These are phyloP conservation scores for Blastobotrys ciferrii DNA, from an alignment of 1,139 yeast genomes.

Conservation along the genomic window DNA sequence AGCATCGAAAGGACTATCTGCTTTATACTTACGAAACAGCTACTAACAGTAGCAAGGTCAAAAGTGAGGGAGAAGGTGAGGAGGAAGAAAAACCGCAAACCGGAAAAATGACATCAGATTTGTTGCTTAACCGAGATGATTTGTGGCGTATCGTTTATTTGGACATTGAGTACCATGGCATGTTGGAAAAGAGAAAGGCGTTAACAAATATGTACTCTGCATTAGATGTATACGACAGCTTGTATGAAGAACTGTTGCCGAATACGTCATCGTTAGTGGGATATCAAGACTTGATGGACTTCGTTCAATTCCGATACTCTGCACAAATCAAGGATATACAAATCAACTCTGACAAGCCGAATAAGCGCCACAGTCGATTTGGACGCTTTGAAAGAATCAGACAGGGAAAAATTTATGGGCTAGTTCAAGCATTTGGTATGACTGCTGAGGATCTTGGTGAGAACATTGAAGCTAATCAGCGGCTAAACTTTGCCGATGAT, in stretches of 20 bases:
- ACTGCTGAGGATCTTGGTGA: slow-evolving; percentile 79
- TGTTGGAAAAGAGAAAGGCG: slow-evolving; percentile 69
- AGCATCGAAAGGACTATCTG: slow-evolving; percentile 88
- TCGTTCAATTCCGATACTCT: slow-evolving; percentile 76
- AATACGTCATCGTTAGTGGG: slow-evolving; percentile 70
- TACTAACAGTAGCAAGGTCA: slow-evolving; percentile 14
- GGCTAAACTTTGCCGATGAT: slow-evolving; percentile 72
- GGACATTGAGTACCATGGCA: slow-evolving; percentile 86
- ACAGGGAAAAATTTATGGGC: slow-evolving; percentile 61
- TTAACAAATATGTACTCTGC: slow-evolving; percentile 57
- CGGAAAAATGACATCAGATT: slow-evolving; percentile 41
- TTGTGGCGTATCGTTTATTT: slow-evolving; percentile 86
- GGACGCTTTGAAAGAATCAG: slow-evolving; percentile 75
- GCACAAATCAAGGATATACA: slow-evolving; percentile 58
- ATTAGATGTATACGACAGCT: slow-evolving; percentile 55
- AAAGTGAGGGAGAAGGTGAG: slow-evolving; percentile 49
- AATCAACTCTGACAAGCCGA: slow-evolving; percentile 25
- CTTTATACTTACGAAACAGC: slow-evolving; percentile 45
- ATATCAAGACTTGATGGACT: slow-evolving; percentile 84
- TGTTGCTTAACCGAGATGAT: slow-evolving; percentile 52
- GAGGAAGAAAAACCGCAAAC: slow-evolving; percentile 39
- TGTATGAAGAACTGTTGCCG: slow-evolving; percentile 53
- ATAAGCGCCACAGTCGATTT: slow-evolving; percentile 67
- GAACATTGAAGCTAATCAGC: slow-evolving; percentile 68
- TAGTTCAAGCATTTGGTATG: slow-evolving; percentile 74